Conservation (phyloP, 192 early-diverging fungal genomes). For the Oehlia diaphana region DNA sequence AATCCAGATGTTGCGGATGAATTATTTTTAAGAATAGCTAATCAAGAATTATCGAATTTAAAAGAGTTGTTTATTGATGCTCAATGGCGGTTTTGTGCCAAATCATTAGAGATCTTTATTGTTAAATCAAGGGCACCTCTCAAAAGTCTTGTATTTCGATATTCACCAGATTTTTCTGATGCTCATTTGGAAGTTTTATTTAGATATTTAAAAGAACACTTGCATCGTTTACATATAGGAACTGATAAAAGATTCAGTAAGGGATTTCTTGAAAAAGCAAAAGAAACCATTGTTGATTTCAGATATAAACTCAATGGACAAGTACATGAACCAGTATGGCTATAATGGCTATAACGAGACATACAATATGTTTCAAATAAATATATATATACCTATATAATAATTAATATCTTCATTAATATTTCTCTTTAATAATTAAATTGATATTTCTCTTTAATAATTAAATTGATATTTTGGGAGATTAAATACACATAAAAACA, state of each 20-base stretch:
- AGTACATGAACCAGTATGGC: background rate
- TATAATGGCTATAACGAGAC: background rate
- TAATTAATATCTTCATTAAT: too few species aligned
- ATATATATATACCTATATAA: too few species aligned
- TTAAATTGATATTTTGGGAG: too few species aligned
- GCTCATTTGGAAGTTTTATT: background rate
- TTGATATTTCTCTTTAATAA: too few species aligned
- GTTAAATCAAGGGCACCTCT: background rate
- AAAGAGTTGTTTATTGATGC: background rate
- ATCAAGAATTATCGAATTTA: slow-evolving; percentile 4
- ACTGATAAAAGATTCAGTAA: background rate
- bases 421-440: too few species aligned
- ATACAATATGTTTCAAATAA: too few species aligned
- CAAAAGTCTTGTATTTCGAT: background rate
- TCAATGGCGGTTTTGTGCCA: background rate
- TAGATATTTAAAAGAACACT: background rate
- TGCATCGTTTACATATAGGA: background rate
- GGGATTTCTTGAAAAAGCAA: background rate
- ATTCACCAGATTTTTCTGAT: slow-evolving; percentile 3
- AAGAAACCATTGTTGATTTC: background rate
- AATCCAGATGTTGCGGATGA: background rate
- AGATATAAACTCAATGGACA: background rate
- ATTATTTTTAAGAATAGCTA: background rate
- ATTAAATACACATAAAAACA: too few species aligned
- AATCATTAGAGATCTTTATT: background rate